Base-by-base conservation (phyloP, 139 green algal species). In the Picochlorum sp. region DNA sequence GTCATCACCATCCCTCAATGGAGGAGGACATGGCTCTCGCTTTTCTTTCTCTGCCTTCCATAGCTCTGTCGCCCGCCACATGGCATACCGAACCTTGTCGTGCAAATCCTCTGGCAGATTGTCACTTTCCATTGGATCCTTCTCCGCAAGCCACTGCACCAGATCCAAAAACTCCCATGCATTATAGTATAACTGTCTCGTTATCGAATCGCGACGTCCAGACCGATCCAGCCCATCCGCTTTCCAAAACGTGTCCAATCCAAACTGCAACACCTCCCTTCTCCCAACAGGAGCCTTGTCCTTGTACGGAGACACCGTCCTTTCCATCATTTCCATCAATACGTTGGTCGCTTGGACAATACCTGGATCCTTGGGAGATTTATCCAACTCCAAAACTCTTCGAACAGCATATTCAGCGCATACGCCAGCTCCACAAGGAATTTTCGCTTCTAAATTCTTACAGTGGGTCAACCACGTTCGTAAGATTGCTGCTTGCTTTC, bases 1-100 rank as follows among this genome's bases (percentile, higher is more conserved):
- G 4, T 28, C 3, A 28, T 28, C 24, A 28, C 2, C 24, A 28
- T 26, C 47, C 11, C 18, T 8, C 3, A 54, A 21, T 0, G 47
- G 47, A 21, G 47, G 47, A 26, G 47, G 47, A 54, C 16, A 21
- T 20, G 47, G 47, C 47, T 54, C 47, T 2, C 47, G 16, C 11
- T 54, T 54, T 20, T 95, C 88, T 4, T 81, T 67, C 2, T 94
- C 37, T 0, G 89, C 89, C 67, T 89, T 93, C 61, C 78, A 71
- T 18, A 96, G 91, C 31, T 96, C 90, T 10, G 88, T 80, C 0
- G 90, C 90, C 4, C 90, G 81, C 88, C 88, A 96, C 5, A 79
- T 67, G 2, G 88, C 83, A 60, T 94, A 96, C 28, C 80, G 77
- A 50, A 90, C 81, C 81, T 90, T 91, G 63, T 90, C 77, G 30